phyloP scores from a whole-genome alignment of 495 filamentous ascomycete genomes.

The Aspergillus kassunensis region DNA sequence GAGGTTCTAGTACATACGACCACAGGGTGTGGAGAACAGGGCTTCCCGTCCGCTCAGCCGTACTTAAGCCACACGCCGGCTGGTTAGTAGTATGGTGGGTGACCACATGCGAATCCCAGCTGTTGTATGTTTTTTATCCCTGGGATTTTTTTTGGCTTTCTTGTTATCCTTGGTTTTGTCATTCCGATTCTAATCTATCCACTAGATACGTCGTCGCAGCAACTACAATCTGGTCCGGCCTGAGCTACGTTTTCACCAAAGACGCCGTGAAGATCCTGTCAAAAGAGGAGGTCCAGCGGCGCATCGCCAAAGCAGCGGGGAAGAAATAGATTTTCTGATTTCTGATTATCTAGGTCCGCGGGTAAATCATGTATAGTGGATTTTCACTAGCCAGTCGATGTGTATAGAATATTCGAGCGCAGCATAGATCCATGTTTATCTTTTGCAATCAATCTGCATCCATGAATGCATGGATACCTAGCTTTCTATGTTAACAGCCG shows the following conservation, averaged over 20 bases:
- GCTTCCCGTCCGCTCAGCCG: constrained; percentile 41
- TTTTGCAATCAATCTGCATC: too few relatives aligned
- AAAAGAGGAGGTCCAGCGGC: constrained; percentile 42
- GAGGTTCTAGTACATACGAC: constrained; percentile 25
- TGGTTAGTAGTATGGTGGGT: constrained; percentile 38
- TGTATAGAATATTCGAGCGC: not conserved
- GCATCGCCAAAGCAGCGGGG: constrained; percentile 30
- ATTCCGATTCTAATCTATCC: not conserved
- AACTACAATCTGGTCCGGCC: constrained; percentile 80
- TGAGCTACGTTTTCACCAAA: constrained; percentile 77
- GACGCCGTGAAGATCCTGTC: constrained; percentile 77
- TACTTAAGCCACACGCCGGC: constrained; percentile 40
- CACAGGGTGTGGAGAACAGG: constrained; percentile 39
- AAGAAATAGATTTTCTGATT: constrained; percentile 24
- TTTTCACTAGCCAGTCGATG: not conserved
- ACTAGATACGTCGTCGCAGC: constrained; percentile 63
- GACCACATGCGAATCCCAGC: constrained; percentile 36
- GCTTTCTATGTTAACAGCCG: too few relatives aligned
- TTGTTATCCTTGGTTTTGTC: constrained; percentile 8
- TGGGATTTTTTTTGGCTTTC: constrained; percentile 7
- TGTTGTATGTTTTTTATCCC: constrained; percentile 40
- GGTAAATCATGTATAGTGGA: not conserved
- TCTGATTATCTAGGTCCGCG: not conserved
- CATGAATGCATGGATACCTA: too few relatives aligned
- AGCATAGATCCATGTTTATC: too few relatives aligned